Base-by-base conservation (phyloP, 495 filamentous ascomycete species). In the Hypoxylon lienhwacheense region DNA sequence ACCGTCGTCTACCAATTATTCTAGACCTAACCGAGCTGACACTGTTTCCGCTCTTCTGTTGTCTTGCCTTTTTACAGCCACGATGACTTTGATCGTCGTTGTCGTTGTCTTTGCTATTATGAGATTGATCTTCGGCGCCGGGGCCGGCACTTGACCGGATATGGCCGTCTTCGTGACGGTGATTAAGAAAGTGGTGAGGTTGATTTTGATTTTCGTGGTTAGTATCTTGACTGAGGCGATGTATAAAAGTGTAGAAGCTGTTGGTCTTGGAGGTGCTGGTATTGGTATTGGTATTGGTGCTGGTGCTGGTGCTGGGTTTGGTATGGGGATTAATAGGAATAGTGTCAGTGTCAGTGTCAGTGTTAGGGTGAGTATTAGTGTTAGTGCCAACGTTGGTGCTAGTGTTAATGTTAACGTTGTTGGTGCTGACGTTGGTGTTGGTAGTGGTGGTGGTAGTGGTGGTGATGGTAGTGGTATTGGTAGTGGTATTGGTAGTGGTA, bases 1-100 rank as follows among this genome's bases (percentile, higher is more conserved):
- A 61, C 14, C 47, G 61, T 53, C 55, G 67, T 63, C 47, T 70
- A 37, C 65, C 66, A 40, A 58, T 50, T 31, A 61, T 61, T 43
- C 59, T 52, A 48, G 53, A 61, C 40, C 61, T 53, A 28, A 51
- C 36, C 21, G 60, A 54, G 35, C 42, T 55, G 10, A 63, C 49
- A 15, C 69, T 65, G 64, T 59, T 55, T n/a, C n/a, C n/a, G 19
- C 59, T 66, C 45, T 71, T 71, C 51, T 69, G 66, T 34, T 73
- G 66, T 59, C 67, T 71, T 33, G 65, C 59, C 53, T 68, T 66
- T 36, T 43, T 55, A 15, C 41, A 52, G 37, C 29, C 16, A 12
- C 31, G 25, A 3, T 40, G 46, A 14, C 41, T 34, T 7, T 17
- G 40, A 21, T 50, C 19, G 15, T 42, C 42, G 8, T 52, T 40